Base-by-base conservation (phyloP, 148 eudicot species). In the Chenopodium suecicum region DNA sequence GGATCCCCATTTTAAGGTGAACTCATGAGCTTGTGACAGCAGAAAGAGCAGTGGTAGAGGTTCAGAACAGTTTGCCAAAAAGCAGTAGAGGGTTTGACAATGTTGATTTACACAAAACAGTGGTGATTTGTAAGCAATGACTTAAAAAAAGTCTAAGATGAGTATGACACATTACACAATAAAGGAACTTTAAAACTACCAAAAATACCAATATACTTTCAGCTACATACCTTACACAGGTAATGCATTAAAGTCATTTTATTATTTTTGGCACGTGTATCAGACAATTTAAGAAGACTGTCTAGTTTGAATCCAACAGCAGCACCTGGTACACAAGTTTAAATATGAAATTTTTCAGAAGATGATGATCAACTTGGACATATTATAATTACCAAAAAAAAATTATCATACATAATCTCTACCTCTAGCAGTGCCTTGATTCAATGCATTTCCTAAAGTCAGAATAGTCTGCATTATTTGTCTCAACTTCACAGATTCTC, bases 341-440 rank as follows among this genome's bases (percentile, higher is more conserved):
- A 65, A 17, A 17, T 44, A 34, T 22, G 60, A 60, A 67, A 23
- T 25, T 31, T 23, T 72, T 69, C 11, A n/a, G 22, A 78, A 79
- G 65, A 72, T 63, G 75, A 62, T 69, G 19, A 44, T 48, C 62
- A 79, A 69, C 56, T 23, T 68, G 77, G 50, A 71, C 37, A 65
- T 19, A 83, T 50, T 62, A 56, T 34, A 66, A 65, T 60, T 31
- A 78, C 32, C 44, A 41, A 41, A 78, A 68, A 52, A 52, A 54
- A 48, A 65, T 27, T 17, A 29, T 29, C 52, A 41, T 66, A 73
- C 16, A 7, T 47, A 68, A 44, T 80, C 23, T 29, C 34, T 92
- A 94, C 99, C 99, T 88, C 99, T 90, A 65, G 99, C 97, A 84
- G 99, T 96, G 86, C 99, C 99, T 91, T 96, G 99, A 84, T 96